A percentile compares a stretch with the other conserved stretches of the same genome.
Conservation (phyloP, 1,284 basidiomycete species). For the Ganoderma boninense region DNA sequence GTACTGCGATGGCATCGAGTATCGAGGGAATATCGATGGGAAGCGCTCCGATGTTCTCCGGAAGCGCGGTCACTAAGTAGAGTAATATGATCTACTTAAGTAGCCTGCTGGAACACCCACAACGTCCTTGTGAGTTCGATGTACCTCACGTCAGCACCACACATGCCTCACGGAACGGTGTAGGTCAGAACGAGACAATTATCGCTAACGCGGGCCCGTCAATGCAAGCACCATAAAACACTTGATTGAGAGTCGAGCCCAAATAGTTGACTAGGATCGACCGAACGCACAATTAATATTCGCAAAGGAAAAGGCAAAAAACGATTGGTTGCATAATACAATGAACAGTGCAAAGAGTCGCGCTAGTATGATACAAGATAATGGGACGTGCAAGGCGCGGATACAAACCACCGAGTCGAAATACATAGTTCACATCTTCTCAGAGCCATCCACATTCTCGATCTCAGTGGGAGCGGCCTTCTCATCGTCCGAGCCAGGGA, state of each 20-base stretch:
- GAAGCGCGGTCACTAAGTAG: no score
- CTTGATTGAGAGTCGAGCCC: no score
- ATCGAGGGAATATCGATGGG: background rate
- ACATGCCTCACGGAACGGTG: no score
- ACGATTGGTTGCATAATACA: background rate
- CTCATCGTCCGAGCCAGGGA: slow-evolving; percentile 15
- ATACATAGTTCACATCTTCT: background rate
- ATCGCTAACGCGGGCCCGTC: no score
- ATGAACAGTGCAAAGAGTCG: background rate
- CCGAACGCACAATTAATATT: no score
- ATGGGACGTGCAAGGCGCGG: background rate
- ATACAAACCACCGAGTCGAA: background rate
- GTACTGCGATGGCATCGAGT: background rate
- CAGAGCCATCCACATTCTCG: background rate
- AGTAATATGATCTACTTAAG: no score
- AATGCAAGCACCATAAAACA: no score
- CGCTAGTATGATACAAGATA: background rate
- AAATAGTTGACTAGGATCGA: background rate
- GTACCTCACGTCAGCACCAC: no score
- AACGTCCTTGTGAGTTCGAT: no score
- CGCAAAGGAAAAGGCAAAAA: background rate
- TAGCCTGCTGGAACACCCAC: no score
- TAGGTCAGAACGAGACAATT: no score
- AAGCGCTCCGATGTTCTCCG: background rate
- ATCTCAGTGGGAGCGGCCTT: background rate